These are phyloP conservation scores for Danielia oregonensis DNA, from an alignment of 805 yeast species.

Conservation along the genomic window DNA sequence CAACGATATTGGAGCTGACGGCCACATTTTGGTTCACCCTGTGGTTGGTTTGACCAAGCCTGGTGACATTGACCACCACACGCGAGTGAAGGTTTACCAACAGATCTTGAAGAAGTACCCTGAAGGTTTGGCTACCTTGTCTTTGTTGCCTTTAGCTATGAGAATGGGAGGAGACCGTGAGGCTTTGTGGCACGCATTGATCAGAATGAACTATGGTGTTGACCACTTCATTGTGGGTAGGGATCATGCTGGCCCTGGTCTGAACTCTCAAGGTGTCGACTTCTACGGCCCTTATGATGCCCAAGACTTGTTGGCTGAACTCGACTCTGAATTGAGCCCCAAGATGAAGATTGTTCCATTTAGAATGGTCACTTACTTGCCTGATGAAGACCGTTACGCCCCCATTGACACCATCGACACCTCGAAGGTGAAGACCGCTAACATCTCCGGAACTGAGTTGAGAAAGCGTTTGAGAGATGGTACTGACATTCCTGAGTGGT, in stretches of 20 bases:
- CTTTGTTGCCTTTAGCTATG: conserved; percentile 92
- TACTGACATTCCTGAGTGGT: conserved; percentile 91
- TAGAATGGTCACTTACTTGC: conserved; percentile 94
- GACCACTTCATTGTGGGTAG: conserved; percentile 97
- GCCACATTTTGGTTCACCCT: conserved; percentile 81
- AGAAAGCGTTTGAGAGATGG: conserved; percentile 86
- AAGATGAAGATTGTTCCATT: conserved; percentile 87
- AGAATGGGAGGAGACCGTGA: conserved; percentile 99
- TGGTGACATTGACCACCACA: conserved; percentile 96
- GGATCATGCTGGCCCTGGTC: conserved; percentile 98
- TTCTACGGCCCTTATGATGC: conserved; percentile 98
- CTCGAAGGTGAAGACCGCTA: conserved; percentile 70
- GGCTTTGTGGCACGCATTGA: conserved; percentile 97
- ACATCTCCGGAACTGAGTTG: conserved; percentile 92
- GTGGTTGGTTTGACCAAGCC: conserved; percentile 97
- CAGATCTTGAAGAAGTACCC: conserved; percentile 92
- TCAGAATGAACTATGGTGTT: conserved; percentile 94
- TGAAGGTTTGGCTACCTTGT: conserved; percentile 85
- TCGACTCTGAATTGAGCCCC: conserved; percentile 65
- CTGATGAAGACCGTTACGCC: conserved; percentile 91
- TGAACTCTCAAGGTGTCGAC: conserved; percentile 81
- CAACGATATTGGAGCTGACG: conserved; percentile 79
- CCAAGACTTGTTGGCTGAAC: conserved; percentile 77
- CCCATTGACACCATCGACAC: conserved; percentile 89
- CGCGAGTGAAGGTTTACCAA: conserved; percentile 92